These are phyloP conservation scores for Tolypocladium capitatum DNA, from an alignment of 2,329 filamentous ascomycete species.

Conservation along the genomic window DNA sequence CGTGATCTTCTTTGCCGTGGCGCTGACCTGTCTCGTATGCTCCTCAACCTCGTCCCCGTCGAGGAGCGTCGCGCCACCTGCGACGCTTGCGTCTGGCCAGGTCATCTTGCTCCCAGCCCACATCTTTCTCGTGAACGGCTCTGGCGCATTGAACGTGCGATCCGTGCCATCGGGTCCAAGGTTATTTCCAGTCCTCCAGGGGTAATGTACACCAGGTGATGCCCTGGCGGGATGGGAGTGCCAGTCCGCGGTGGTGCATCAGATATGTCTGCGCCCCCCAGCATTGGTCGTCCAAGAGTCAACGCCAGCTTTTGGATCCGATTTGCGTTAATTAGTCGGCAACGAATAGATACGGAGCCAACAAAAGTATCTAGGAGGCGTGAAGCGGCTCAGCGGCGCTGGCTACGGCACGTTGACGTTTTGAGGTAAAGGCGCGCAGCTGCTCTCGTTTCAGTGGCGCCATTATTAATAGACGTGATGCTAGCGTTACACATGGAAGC, in stretches of 20 bases:
- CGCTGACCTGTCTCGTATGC: conserved; percentile 39
- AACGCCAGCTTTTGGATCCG: conserved; percentile 49
- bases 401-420: conserved; percentile 1
- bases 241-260: conserved; percentile 26
- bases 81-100: conserved; percentile 29
- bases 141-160: conserved; percentile 41
- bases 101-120: conserved; percentile 53
- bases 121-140: conserved; percentile 51
- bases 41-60: conserved; percentile 45
- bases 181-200: conserved; percentile 38
- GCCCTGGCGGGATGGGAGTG: conserved; percentile 42
- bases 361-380: conserved; percentile 18
- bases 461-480: background rate
- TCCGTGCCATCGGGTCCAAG: conserved; percentile 50
- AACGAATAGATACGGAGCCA: conserved; percentile 13
- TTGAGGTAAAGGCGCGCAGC: conserved; percentile 6
- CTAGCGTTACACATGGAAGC: no score
- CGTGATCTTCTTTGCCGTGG: conserved; percentile 38
- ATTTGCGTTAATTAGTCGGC: conserved; percentile 47
- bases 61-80: conserved; percentile 18
- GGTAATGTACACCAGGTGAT: conserved; percentile 53
- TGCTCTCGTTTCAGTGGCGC: background rate
- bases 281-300: conserved; percentile 37
- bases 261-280: conserved; percentile 27
- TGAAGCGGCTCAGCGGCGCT: conserved; percentile 15